phyloP scores from a whole-genome alignment of 2,329 filamentous ascomycete genomes.

The Teratosphaeriaceae sp. region DNA sequence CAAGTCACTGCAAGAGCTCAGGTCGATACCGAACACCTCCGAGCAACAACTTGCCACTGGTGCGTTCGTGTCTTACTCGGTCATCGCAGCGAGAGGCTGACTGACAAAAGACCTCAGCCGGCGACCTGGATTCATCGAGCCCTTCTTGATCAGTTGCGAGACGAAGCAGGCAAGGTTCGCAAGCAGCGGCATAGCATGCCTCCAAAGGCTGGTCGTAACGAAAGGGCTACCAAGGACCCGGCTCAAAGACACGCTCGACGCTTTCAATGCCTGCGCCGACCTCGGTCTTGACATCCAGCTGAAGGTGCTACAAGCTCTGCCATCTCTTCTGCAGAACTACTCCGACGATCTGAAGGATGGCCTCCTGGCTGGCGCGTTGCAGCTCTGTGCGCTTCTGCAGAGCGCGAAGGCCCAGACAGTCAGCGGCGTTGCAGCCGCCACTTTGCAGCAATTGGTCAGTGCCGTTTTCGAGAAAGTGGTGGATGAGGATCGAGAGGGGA shows the following conservation, averaged over 20 bases:
- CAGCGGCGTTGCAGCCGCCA: slow-evolving; percentile 94
- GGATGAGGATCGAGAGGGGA: slow-evolving; percentile 62
- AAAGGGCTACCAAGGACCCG: slow-evolving; percentile 71
- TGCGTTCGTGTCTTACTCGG: slow-evolving; percentile 32
- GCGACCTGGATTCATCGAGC: slow-evolving; percentile 77
- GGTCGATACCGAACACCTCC: slow-evolving; percentile 63
- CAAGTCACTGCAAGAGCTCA: slow-evolving; percentile 86
- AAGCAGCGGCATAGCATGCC: slow-evolving; percentile 75
- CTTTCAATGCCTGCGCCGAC: slow-evolving; percentile 72
- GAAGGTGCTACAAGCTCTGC: slow-evolving; percentile 88
- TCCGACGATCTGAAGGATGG: slow-evolving; percentile 72
- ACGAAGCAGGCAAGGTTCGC: slow-evolving; percentile 89
- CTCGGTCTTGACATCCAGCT: slow-evolving; percentile 81
- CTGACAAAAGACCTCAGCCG: slow-evolving; percentile 66
- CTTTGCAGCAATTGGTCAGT: slow-evolving; percentile 86
- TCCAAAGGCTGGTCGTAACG: slow-evolving; percentile 81
- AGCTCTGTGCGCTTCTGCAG: slow-evolving; percentile 88
- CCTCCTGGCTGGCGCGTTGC: slow-evolving; percentile 71
- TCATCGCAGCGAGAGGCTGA: slow-evolving; percentile 16
- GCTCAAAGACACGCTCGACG: slow-evolving; percentile 79
- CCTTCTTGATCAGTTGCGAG: slow-evolving; percentile 87
- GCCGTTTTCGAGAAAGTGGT: slow-evolving; percentile 90
- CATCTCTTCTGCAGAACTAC: slow-evolving; percentile 86
- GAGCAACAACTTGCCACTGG: slow-evolving; percentile 70
- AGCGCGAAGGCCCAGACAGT: slow-evolving; percentile 89